Base-by-base conservation (phyloP, 2,329 filamentous ascomycete genomes). In the Colletotrichum sublineola region DNA sequence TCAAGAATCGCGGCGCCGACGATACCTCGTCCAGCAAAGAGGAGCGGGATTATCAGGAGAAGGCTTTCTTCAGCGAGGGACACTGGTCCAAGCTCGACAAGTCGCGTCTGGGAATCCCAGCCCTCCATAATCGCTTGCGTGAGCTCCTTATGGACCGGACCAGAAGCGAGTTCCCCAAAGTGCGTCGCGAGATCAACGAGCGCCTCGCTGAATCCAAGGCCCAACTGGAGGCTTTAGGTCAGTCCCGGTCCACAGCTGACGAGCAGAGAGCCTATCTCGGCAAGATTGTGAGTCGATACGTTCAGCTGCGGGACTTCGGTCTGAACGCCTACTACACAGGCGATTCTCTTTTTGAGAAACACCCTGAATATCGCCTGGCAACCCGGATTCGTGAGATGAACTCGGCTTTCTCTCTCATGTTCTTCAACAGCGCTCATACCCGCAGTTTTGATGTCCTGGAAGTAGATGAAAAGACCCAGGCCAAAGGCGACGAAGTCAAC, bases 341-440 rank as follows among this genome's bases (percentile, higher is more conserved):
- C 0, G 73, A 81, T 14, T 40, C 70, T 0, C 71, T 81, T 0
- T 85, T 85, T 44, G 73, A 77, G 0, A 50, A 75, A 0, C 29
- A 78, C 0, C 71, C 75, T 0, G 72, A 79, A 0, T 58, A 84
- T 5, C 80, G 78, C 44, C 80, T 86, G 1, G 81, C 84, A 24
- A 85, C 84, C 0, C 75, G 75, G 0, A 79, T 86, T 11, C 75
- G 82, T 0, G 75, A 80, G 31, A 75, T 84, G 15, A 84, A 83
- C 11, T 81, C 84, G 11, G 67, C 15, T 0, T 86, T 86, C 38
- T 75, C 78, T 2, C 31, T 74, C 0, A 38, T 74, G 0, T 77
- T 86, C 11, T 74, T 75, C 1, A 42, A 75, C 0, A 75, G 56
- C 6, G 80, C 75, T 0, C 78, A 82, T 52, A 63, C 50, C 7